Base-by-base conservation (phyloP, 2,329 filamentous ascomycete genomes). In the Pestalotiopsis sp. region DNA sequence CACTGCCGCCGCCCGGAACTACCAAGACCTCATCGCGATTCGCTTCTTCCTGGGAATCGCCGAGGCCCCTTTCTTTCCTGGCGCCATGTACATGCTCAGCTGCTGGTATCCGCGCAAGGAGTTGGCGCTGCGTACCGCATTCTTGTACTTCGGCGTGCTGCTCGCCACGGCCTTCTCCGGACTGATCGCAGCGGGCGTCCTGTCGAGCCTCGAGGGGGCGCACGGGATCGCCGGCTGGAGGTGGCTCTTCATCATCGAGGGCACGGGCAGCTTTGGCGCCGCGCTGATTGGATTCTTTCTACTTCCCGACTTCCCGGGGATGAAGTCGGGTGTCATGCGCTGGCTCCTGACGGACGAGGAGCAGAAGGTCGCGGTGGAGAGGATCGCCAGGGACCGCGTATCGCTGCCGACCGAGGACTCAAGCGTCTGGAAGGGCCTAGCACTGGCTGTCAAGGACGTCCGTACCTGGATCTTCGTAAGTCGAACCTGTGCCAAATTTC, bases 221-320 rank as follows among this genome's bases (percentile, higher is more conserved):
- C 84, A 83, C 9, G 83, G 82, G 1, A 72, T 79, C 40, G 70
- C 75, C 5, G 82, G 82, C 3, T 85, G 82, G 81, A 80, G 78
- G 48, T 86, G 79, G 84, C 82, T 85, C 30, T 85, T 85, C 69
- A 81, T 88, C 63, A 79, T 88, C 52, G 85, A 89, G 78, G 90
- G 90, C 1, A 79, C 90, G 3, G 81, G 83, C 0, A 91, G 89
- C 0, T 82, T 90, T 3, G 2, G 91, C 1, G 82, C 91, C n/a
- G 90, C 88, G 1, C 71, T 90, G 3, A 77, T 81, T 1, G 87
- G 84, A 4, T 91, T 89, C 79, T 92, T 87, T 85, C 68, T 83
- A 38, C 80, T 83, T 17, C 82, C 80, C 9, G 78, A 78, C 70
- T 79, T 76, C 64, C 79, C 75, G 9, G 75, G 81, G 38, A 26